These are phyloP conservation scores for Ceratocystis colombiana DNA, from an alignment of 2,329 filamentous ascomycete species.

Conservation along the genomic window DNA sequence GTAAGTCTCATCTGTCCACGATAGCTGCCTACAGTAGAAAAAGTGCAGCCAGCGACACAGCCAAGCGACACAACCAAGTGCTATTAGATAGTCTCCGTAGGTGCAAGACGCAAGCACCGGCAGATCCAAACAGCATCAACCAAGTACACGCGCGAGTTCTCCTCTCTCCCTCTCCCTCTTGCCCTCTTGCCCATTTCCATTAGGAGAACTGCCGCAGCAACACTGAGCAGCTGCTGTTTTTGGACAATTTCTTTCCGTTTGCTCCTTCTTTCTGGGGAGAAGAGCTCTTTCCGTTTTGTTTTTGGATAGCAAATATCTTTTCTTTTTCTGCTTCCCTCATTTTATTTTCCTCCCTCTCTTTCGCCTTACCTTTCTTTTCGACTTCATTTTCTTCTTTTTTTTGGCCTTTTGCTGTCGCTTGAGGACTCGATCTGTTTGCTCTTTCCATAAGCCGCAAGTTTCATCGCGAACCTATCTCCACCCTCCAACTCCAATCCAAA, in stretches of 20 bases:
- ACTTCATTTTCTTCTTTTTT: not conserved
- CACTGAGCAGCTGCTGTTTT: not conserved
- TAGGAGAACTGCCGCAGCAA: too few relatives aligned
- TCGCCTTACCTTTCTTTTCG: not conserved
- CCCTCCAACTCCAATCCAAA: not conserved
- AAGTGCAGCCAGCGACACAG: too few relatives aligned
- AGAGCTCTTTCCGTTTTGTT: not conserved
- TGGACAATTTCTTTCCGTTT: conserved; percentile 3
- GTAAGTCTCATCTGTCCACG: too few relatives aligned
- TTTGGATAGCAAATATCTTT: not conserved
- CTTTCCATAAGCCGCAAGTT: not conserved
- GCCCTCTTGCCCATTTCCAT: too few relatives aligned
- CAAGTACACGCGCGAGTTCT: too few relatives aligned
- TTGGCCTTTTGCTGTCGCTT: not conserved
- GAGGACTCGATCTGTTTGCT: not conserved
- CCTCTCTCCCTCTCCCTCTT: too few relatives aligned
- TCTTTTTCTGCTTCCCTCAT: not conserved
- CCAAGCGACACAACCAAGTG: too few relatives aligned
- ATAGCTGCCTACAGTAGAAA: too few relatives aligned
- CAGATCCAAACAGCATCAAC: too few relatives aligned
- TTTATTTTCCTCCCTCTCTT: not conserved
- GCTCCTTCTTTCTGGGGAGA: not conserved
- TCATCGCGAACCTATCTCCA: not conserved
- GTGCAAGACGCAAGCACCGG: too few relatives aligned
- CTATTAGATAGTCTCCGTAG: too few relatives aligned